Percentiles rank a stretch among this genome's conserved stretches.
Evolutionary conservation across 75 land plant genomes (phyloP).

Genomic region (Selaginella moellendorffii): DNA sequence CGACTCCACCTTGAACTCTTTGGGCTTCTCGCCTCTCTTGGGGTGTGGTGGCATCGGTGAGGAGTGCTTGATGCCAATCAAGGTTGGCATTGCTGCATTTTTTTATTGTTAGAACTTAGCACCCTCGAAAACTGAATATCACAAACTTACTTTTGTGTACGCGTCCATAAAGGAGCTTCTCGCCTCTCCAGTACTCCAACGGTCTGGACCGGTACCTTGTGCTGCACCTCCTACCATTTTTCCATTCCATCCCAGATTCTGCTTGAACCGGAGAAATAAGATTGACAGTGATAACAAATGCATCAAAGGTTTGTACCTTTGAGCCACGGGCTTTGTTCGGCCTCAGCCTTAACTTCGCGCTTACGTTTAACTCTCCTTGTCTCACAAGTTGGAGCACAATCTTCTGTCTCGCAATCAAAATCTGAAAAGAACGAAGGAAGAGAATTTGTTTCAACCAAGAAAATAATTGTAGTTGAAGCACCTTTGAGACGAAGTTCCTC

Average conservation of each 20-base stretch:
- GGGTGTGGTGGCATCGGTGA: conserved; percentile 14
- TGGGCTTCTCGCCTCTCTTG: conserved; percentile 10
- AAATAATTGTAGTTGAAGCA: no score
- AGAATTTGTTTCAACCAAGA: no score
- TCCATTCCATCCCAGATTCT: conserved; percentile 53
- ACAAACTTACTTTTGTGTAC: conserved; percentile 46
- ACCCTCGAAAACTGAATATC: not conserved
- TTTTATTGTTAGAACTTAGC: not conserved
- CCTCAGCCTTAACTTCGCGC: no score
- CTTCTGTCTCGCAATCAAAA: no score
- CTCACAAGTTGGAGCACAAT: no score
- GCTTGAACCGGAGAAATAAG: no score
- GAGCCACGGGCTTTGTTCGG: no score
- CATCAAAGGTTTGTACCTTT: no score
- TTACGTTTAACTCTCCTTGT: no score
- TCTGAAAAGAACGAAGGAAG: no score
- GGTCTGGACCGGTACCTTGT: conserved; percentile 54
- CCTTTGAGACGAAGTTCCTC: no score
- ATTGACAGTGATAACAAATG: no score
- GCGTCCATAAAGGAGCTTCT: conserved; percentile 62
- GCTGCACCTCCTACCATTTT: conserved; percentile 49
- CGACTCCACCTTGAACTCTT: conserved; percentile 13
- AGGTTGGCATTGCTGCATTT: conserved; percentile 14
- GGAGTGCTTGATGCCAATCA: conserved; percentile 19
- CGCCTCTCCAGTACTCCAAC: conserved; percentile 69